A percentile compares a stretch with the other conserved stretches of the same genome.
phyloP scores from a whole-genome alignment of 768 basidiomycete genomes.

The Leccinum imitatum region DNA sequence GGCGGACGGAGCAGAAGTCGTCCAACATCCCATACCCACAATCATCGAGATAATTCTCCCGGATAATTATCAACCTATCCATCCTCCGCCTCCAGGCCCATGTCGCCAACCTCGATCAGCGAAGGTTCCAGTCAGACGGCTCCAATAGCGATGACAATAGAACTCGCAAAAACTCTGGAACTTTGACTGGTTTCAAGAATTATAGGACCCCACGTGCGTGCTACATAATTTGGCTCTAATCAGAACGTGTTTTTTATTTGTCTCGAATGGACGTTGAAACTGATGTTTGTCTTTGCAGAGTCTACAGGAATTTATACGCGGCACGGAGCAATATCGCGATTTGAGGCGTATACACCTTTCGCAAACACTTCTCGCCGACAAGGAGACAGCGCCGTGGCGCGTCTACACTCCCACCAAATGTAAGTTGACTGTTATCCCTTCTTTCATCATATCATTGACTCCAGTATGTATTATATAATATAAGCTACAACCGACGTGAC shows the following conservation, averaged over 20 bases:
- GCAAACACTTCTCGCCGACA: not conserved
- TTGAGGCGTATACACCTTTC: not conserved
- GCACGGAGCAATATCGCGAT: not conserved
- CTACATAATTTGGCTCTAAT: constrained; percentile 9
- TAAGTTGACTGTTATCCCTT: not conserved
- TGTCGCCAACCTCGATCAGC: too few relatives aligned
- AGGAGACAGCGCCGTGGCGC: not conserved
- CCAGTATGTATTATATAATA: not conserved
- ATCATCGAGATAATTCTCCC: not conserved
- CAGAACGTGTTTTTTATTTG: constrained; percentile 2
- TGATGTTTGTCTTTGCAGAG: not conserved
- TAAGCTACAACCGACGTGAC: constrained; percentile 14
- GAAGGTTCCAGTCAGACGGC: too few relatives aligned
- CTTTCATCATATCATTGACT: not conserved
- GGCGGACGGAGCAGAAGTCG: not conserved
- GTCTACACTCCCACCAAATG: not conserved
- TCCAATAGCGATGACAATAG: too few relatives aligned
- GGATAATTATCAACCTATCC: constrained; percentile 1
- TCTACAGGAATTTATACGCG: not conserved
- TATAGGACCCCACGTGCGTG: constrained; percentile 24
- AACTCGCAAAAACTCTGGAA: not conserved
- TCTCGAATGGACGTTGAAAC: not conserved
- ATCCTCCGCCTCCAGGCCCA: not conserved
- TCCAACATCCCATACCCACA: not conserved
- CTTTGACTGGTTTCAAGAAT: constrained; percentile 14